Conservation (phyloP, 495 filamentous ascomycete species). For the Penicillium manginii region DNA sequence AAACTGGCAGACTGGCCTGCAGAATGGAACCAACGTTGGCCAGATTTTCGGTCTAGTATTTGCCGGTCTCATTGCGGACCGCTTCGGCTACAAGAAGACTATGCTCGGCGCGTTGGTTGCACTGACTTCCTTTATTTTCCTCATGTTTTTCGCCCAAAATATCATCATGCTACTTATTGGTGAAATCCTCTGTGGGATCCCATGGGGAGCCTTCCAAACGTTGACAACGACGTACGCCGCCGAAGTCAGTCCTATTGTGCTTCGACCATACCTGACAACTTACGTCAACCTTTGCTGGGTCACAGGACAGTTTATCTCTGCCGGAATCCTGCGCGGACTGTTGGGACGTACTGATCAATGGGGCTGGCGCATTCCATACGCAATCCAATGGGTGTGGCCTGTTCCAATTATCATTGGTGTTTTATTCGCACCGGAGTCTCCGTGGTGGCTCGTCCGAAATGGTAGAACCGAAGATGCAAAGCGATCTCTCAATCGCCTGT, state of each 20-base stretch:
- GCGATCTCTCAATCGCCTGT: slow-evolving; percentile 23
- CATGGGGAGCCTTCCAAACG: slow-evolving; percentile 61
- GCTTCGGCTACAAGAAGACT: slow-evolving; percentile 69
- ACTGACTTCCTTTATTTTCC: neutral
- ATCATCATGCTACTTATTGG: neutral
- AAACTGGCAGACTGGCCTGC: slow-evolving; percentile 73
- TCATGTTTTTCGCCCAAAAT: neutral
- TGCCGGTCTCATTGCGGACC: slow-evolving; percentile 71
- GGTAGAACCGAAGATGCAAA: neutral
- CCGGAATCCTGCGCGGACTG: neutral
- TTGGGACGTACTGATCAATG: neutral
- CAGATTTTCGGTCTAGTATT: slow-evolving; percentile 73
- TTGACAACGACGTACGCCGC: slow-evolving; percentile 75
- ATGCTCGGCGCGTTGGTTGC: slow-evolving; percentile 63
- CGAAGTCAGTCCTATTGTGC: slow-evolving; percentile 67
- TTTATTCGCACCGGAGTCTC: neutral
- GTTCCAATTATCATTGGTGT: neutral
- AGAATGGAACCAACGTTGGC: slow-evolving; percentile 62
- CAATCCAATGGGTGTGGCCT: neutral
- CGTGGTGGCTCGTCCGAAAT: neutral
- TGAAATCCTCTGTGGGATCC: neutral
- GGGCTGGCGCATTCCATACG: neutral
- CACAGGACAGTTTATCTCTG: neutral
- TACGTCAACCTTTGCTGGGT: too few relatives aligned
- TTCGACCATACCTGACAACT: too few relatives aligned